A percentile compares a stretch with the other conserved stretches of the same genome.
phyloP scores from a whole-genome alignment of 2,329 filamentous ascomycete genomes.

The Clarireedia hainanense region DNA sequence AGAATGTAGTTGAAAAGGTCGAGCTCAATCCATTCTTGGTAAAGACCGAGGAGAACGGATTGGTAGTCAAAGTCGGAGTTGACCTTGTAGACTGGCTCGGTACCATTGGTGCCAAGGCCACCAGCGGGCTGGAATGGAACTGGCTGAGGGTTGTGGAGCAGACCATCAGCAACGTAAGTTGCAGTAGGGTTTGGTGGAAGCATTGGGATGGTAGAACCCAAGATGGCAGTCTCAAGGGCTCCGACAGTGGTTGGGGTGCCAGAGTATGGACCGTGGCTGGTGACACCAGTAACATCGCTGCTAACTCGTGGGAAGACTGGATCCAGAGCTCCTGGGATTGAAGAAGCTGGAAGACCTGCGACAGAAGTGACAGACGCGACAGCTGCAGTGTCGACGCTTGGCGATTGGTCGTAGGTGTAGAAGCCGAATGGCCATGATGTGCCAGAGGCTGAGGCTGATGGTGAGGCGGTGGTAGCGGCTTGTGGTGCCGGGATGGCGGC shows the following conservation, averaged over 20 bases:
- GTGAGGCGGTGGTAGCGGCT: neutral
- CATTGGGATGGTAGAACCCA: conserved; percentile 50
- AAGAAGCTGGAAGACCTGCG: conserved; percentile 20
- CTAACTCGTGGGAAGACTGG: conserved; percentile 35
- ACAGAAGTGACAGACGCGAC: conserved; percentile 19
- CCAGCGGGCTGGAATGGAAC: conserved; percentile 38
- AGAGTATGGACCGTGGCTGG: conserved; percentile 60
- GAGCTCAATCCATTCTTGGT: conserved; percentile 79
- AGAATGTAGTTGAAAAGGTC: conserved; percentile 76
- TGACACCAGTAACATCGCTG: conserved; percentile 46
- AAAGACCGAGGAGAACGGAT: conserved; percentile 62
- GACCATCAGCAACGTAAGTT: conserved; percentile 65
- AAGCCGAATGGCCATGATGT: neutral
- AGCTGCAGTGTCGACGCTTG: conserved; percentile 21
- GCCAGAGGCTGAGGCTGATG: neutral
- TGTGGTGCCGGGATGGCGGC: neutral
- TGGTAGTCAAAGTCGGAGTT: conserved; percentile 80
- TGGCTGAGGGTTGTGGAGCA: conserved; percentile 58
- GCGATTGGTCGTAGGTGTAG: conserved; percentile 22
- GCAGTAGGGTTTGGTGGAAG: conserved; percentile 53
- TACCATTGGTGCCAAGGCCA: conserved; percentile 53
- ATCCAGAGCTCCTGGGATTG: conserved; percentile 23
- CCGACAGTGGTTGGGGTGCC: conserved; percentile 64
- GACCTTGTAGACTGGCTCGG: conserved; percentile 54
- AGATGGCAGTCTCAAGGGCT: conserved; percentile 50